Conservation (phyloP, 495 filamentous ascomycete species). For the Penicillium waksmanii region DNA sequence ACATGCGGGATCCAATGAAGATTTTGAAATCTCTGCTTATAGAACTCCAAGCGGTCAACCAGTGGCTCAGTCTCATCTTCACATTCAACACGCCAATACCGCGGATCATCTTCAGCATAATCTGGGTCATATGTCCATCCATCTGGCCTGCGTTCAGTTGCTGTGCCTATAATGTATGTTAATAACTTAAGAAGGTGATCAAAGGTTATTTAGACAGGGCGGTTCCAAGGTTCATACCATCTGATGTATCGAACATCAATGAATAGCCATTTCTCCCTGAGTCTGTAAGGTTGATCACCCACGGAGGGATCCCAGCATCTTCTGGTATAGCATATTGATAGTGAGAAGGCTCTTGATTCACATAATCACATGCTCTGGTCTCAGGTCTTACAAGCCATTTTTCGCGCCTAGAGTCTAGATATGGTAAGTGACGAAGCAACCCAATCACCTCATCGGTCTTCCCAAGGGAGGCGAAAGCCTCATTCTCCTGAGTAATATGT, state of each 20-base stretch:
- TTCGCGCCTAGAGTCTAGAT: conserved; percentile 3
- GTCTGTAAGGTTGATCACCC: conserved; percentile 5
- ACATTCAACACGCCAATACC: conserved; percentile 1
- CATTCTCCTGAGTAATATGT: conserved; percentile 5
- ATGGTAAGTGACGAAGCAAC: conserved; percentile 7
- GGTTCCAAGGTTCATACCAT: background rate
- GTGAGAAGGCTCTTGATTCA: background rate
- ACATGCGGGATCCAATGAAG: background rate
- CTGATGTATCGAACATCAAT: conserved; percentile 2
- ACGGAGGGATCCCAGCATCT: conserved; percentile 1
- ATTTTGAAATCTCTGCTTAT: conserved; percentile 1
- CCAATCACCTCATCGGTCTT: conserved; percentile 1
- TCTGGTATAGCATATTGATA: background rate
- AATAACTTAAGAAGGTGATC: no score
- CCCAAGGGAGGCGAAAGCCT: background rate
- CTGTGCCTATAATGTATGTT: no score
- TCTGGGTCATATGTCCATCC: no score
- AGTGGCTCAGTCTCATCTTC: background rate
- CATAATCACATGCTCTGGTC: background rate
- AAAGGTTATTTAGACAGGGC: no score
- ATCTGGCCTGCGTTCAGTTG: no score
- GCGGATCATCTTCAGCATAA: background rate
- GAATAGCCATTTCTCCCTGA: background rate
- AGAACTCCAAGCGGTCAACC: background rate
- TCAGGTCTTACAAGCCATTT: background rate